Evolutionary conservation across 225 moss, liverwort and hornwort genomes (phyloP), one percentile per base, ranked within the genome.

Genomic region (Polytrichum formosum): DNA sequence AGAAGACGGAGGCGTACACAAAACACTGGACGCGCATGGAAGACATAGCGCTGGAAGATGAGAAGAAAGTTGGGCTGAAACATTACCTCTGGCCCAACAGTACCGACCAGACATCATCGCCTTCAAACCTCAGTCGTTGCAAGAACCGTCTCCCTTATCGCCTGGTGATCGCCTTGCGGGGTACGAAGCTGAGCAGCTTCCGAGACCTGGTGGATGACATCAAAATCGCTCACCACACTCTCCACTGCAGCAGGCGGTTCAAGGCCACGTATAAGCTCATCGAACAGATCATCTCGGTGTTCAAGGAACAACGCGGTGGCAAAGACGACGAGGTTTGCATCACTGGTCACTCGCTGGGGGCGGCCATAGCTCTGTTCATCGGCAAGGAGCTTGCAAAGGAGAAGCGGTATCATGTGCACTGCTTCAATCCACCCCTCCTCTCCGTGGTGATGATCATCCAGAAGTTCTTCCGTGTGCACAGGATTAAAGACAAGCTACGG

Each of bases 141-240:
- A 35, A 8, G 35, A 35, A 35, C 9, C 2, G 35, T 0, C 35
- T 35, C 9, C 2, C 6, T 9, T 46, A 46, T 13, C 46, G 71
- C 53, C 71, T 71, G 21, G 71, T 71, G 1, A 71, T 71, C 53
- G 61, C 71, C 25, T 4, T 71, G 18, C 71, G 71, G 3, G 71
- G 61, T 1, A 71, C 71, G 30, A 63, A 71, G 62, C 26, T 63
- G 19, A 71, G 53, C 19, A 71, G 62, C 61, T 0, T 26, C 2
- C 71, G 22, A 18, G 71, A 71, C 62, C 1, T 63, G 0, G 16
- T 7, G 26, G 61, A 61, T 18, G 35, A 71, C 10, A 10, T 71
- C 25, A 53, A 9, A 25, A 18, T 63, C 2, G 35, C 23, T 0
- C 7, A 2, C 2, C 19, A 46, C 4, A 63, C 62, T 27, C 71